Evolutionary conservation across 345 rosid genomes (phyloP).

Genomic region (Erysimum cheiranthoides): DNA sequence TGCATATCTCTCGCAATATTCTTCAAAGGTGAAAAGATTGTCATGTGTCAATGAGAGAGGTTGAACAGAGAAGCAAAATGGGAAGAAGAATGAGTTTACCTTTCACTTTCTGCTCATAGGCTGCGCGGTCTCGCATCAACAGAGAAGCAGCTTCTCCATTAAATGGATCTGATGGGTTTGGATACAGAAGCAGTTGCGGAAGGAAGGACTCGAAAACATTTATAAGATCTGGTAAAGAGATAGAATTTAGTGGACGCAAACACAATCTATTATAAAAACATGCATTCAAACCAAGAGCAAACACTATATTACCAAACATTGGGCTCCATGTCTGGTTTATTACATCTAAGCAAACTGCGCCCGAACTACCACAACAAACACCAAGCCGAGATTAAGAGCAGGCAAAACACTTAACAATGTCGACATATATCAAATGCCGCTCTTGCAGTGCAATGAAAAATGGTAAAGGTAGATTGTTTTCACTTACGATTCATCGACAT

Average conservation of each 20-base stretch:
- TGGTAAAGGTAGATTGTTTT: not conserved
- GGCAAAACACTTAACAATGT: not conserved
- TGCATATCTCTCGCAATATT: slow-evolving; percentile 67
- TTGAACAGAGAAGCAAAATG: not conserved
- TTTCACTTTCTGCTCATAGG: slow-evolving; percentile 68
- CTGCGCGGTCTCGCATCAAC: slow-evolving; percentile 62
- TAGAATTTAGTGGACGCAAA: not conserved
- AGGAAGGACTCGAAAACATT: slow-evolving; percentile 82
- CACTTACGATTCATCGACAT: slow-evolving; percentile 74
- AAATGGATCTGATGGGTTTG: slow-evolving; percentile 78
- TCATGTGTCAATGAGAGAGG: slow-evolving; percentile 15
- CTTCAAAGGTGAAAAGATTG: slow-evolving; percentile 40
- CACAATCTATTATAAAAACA: slow-evolving; percentile 18
- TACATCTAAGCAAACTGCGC: slow-evolving; percentile 87
- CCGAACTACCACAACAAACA: slow-evolving; percentile 57
- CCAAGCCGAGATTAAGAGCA: not conserved
- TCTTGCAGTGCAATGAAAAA: slow-evolving; percentile 1
- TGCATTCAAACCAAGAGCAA: not conserved
- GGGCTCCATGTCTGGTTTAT: slow-evolving; percentile 84
- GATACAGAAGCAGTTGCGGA: slow-evolving; percentile 82
- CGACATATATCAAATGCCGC: not conserved
- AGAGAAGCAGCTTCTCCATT: slow-evolving; percentile 84
- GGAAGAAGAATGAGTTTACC: slow-evolving; percentile 44
- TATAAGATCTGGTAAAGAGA: slow-evolving; percentile 60
- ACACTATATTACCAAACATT: slow-evolving; percentile 59